phyloP scores from a whole-genome alignment of 345 rosid genomes.

The Corchorus capsularis region DNA sequence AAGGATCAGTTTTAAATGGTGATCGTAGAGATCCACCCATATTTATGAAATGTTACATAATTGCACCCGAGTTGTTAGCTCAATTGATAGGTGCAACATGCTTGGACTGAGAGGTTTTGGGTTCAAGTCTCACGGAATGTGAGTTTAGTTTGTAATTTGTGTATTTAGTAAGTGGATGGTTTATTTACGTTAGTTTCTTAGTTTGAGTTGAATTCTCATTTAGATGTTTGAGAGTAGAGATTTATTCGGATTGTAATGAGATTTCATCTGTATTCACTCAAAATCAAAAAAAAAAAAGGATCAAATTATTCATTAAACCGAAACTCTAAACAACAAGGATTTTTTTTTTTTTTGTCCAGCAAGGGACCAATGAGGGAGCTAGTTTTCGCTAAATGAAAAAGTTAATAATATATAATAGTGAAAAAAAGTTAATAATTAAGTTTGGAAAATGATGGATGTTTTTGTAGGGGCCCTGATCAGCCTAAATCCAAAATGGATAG shows the following conservation, averaged over 20 bases:
- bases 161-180: no score
- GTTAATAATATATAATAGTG: not conserved
- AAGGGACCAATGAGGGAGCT: not conserved
- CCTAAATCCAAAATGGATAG: slow-evolving; percentile 15
- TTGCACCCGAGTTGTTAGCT: no score
- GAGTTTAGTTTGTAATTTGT: no score
- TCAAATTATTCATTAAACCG: not conserved
- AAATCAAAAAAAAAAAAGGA: no score
- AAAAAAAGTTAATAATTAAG: not conserved
- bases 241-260: no score
- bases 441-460: slow-evolving; percentile 14
- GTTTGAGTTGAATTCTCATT: no score
- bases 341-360: not conserved
- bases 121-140: no score
- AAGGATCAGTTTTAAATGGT: not conserved
- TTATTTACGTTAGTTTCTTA: no score
- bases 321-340: not conserved
- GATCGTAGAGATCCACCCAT: not conserved
- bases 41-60: not conserved
- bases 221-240: no score
- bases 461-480: slow-evolving; percentile 12
- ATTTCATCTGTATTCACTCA: no score
- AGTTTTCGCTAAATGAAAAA: not conserved
- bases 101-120: no score
- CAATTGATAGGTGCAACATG: no score